phyloP scores from a whole-genome alignment of 495 filamentous ascomycete species.

The Aspergillus affinis region DNA sequence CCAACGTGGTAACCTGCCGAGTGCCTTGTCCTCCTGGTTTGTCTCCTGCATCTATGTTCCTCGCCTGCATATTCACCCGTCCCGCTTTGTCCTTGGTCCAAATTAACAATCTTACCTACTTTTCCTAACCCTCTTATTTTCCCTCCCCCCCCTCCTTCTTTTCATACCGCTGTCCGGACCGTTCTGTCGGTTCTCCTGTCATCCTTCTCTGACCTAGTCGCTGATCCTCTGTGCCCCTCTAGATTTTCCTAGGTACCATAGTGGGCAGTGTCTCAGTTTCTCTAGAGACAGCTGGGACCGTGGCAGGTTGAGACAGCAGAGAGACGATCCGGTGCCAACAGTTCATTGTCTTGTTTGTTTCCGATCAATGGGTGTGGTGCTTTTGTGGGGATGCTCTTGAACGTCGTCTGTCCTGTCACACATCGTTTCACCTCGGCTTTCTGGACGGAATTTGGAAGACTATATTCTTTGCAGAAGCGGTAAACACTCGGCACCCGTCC shows the following conservation, averaged over 20 bases:
- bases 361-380: background rate
- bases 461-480: background rate
- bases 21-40: constrained; percentile 8
- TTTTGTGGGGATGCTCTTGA: background rate
- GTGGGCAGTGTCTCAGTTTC: constrained; percentile 15
- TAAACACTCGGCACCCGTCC: background rate
- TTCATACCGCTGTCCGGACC: constrained; percentile 17
- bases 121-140: constrained; percentile 7
- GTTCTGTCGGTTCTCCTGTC: constrained; percentile 6
- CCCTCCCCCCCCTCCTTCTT: constrained; percentile 5
- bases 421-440: background rate
- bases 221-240: constrained; percentile 6
- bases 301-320: background rate
- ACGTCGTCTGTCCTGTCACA: background rate
- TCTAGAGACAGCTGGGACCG: constrained; percentile 15
- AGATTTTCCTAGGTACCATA: constrained; percentile 23
- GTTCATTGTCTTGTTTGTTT: background rate
- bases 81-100: constrained; percentile 9
- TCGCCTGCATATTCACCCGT: constrained; percentile 21
- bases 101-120: constrained; percentile 11
- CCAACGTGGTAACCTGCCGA: constrained; percentile 18
- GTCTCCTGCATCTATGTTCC: constrained; percentile 17
- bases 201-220: background rate
- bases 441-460: background rate
- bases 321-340: background rate